phyloP scores from a whole-genome alignment of 2,329 filamentous ascomycete genomes.

The Verticillium albo-atrum region DNA sequence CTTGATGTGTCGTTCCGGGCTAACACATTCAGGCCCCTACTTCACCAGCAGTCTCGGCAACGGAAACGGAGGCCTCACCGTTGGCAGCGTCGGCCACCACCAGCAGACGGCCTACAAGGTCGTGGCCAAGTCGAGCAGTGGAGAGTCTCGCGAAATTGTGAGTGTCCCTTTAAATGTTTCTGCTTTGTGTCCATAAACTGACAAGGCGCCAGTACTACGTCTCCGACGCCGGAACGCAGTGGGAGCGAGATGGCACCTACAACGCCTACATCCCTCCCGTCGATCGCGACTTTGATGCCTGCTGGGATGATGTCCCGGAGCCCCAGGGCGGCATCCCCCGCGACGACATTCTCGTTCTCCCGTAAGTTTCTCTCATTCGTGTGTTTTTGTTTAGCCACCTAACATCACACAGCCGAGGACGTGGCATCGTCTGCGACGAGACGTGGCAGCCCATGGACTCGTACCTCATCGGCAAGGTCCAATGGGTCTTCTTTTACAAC shows the following conservation, averaged over 20 bases:
- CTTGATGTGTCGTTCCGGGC: neutral
- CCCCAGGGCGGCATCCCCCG: neutral
- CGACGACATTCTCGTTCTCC: constrained; percentile 1
- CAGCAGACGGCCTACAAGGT: neutral
- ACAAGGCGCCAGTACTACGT: neutral
- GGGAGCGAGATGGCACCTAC: neutral
- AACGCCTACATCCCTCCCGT: neutral
- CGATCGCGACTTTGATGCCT: neutral
- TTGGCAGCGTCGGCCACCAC: constrained; percentile 3
- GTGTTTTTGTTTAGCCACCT: too few species aligned
- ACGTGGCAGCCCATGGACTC: constrained; percentile 5
- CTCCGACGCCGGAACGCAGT: neutral
- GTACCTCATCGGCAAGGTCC: constrained; percentile 1
- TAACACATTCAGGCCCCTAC: constrained; percentile 1
- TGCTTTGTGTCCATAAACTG: neutral
- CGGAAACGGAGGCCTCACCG: neutral
- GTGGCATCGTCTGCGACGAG: neutral
- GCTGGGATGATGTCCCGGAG: neutral
- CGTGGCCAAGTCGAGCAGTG: constrained; percentile 4
- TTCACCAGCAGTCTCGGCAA: constrained; percentile 4
- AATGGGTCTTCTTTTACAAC: constrained; percentile 9
- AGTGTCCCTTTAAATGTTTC: neutral
- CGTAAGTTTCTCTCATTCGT: neutral
- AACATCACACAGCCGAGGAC: neutral
- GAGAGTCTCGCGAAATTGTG: constrained; percentile 1